Evolutionary conservation across 148 eudicot species (phyloP), one percentile per base, ranked within the genome.

Genomic region (Rhododendron ovatum): DNA sequence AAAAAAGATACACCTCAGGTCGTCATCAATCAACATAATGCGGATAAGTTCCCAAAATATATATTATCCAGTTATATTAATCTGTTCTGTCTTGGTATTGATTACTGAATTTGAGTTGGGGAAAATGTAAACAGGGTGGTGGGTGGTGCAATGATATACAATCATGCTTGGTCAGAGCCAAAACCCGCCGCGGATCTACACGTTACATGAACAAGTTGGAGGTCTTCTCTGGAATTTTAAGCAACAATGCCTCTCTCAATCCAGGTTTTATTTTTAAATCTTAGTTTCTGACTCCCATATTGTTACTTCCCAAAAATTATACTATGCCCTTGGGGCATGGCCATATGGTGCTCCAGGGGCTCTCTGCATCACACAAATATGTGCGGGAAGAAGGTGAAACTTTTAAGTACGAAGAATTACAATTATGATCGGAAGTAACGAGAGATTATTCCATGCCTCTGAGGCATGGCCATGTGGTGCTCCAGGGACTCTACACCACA

Each of bases 81-180:
- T 47, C 50, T 12, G 50, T 47, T 47, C 50, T 1, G 50, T 47
- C 50, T 47, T 47, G 2, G 28, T 65, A 74, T 74, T 26, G 39
- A 80, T 50, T 80, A 47, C 18, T 82, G 30, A 33, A 74, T 55
- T 41, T 79, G 48, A 53, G 30, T 3, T 74, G 41, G 26, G 79
- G 30, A 15, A 30, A 0, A 87, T 51, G 3, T 85, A 86, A 88
- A 88, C 88, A 96, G 99, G 99, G 99, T 85, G 99, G 99, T 82
- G 99, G 99, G 84, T 96, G 99, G 99, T 96, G 99, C 93, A 95
- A 93, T 82, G 93, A 92, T 87, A 77, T 96, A 5, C 87, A 92
- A 83, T 92, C 99, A 43, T 96, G 99, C 86, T 55, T 92, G 87
- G 91, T 90, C 65, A 93, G 99, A 89, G 93, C 99, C 67, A 75